A percentile compares a stretch with the other conserved stretches of the same genome.
Evolutionary conservation across 495 filamentous ascomycete species (phyloP).

Genomic region (Umbilicaria muhlenbergii): DNA sequence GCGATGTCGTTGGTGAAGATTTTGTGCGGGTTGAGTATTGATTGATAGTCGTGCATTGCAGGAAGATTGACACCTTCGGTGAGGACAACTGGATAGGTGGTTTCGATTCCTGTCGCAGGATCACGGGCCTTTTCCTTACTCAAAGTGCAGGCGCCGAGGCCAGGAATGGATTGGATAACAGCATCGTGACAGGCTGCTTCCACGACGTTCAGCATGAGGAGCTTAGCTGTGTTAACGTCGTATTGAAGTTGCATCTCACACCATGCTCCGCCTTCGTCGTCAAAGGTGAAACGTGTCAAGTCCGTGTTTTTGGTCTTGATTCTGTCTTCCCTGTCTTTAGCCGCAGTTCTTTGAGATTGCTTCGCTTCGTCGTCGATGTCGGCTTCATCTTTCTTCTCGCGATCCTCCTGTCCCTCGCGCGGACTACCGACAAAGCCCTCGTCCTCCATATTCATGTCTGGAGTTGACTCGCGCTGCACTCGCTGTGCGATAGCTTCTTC

Average conservation of each 20-base stretch:
- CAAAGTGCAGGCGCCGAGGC: constrained; percentile 54
- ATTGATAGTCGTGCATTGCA: constrained; percentile 76
- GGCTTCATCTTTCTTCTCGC: constrained; percentile 29
- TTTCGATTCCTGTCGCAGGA: constrained; percentile 26
- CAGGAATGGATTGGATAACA: constrained; percentile 73
- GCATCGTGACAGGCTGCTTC: constrained; percentile 59
- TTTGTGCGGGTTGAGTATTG: constrained; percentile 72
- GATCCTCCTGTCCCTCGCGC: constrained; percentile 28
- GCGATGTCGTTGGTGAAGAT: constrained; percentile 88
- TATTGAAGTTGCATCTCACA: constrained; percentile 78
- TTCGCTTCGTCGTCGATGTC: constrained; percentile 24
- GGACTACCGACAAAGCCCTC: constrained; percentile 40
- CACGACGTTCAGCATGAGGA: constrained; percentile 82
- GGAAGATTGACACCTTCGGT: constrained; percentile 78
- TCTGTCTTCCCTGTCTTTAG: constrained; percentile 42
- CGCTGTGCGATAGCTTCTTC: constrained; percentile 58
- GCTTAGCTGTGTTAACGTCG: constrained; percentile 63
- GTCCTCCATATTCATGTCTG: constrained; percentile 31
- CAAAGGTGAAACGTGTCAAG: constrained; percentile 65
- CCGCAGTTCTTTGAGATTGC: constrained; percentile 9
- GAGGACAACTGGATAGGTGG: constrained; percentile 39
- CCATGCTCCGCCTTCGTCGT: constrained; percentile 54
- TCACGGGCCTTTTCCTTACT: constrained; percentile 47
- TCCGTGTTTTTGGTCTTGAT: constrained; percentile 48
- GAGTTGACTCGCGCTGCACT: constrained; percentile 35